Evolutionary conservation across 2,329 filamentous ascomycete species (phyloP), one percentile per base, ranked within the genome.

Genomic region (Phialocephala subalpina): DNA sequence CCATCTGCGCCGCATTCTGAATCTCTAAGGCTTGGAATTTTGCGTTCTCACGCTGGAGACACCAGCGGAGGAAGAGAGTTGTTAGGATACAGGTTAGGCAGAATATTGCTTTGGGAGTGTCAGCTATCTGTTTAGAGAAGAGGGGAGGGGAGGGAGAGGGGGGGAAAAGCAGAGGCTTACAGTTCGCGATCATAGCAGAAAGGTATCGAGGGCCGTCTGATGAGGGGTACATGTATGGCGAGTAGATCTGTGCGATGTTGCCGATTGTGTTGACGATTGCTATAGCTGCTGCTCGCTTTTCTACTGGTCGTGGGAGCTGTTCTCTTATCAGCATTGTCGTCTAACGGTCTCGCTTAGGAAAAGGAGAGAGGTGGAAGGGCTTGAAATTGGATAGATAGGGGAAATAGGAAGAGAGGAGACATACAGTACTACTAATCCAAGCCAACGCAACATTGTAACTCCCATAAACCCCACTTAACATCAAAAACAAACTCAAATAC

Each of bases 151-250:
- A 36, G n/a, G 49, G 56, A 27, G 2, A 36, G 4, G 36, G 25
- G 29, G 33, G 27, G 25, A 14, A 4, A 42, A 12, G 20, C 55
- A 14, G 9, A 42, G 20, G 20, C 55, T 20, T 42, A 61, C 38
- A 45, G 52, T 67, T 70, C 7, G 60, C 58, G 25, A 63, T 58
- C 63, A 68, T 68, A 9, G 65, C 68, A 7, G 35, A 49, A 12
- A 70, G 57, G 56, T 72, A 73, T 36, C 57, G 47, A 22, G 75
- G 73, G 1, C 68, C 58, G 9, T 69, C 66, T 0, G 58, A 58
- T 7, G 52, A 40, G 2, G 66, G 69, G 71, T 91, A 92, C 82
- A 91, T 84, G 72, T 90, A 91, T 56, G 82, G 84, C 0, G 87
- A 86, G 73, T 90, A 93, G 70, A 94, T 93, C 27, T 69, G 62